Conservation (phyloP, 495 filamentous ascomycete species). For the Talaromyces borbonicus region DNA sequence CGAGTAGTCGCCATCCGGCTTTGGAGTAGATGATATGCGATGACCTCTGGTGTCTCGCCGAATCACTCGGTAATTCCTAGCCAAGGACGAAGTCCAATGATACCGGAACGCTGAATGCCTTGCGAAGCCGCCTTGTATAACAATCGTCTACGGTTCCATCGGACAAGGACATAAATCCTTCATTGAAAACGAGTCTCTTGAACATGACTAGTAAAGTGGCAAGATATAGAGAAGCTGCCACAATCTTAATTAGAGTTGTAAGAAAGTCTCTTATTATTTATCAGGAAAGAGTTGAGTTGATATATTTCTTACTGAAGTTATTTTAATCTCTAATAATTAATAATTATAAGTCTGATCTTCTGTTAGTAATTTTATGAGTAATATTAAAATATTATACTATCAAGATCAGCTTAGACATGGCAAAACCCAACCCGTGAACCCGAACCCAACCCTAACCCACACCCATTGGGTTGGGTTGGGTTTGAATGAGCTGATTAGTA, state of each 20-base stretch:
- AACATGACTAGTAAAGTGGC: slow-evolving; percentile 8
- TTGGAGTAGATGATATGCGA: too few relatives aligned
- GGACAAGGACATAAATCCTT: slow-evolving; percentile 4
- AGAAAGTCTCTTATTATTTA: slow-evolving; percentile 3
- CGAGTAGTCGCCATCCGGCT: too few relatives aligned
- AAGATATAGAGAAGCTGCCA: slow-evolving; percentile 8
- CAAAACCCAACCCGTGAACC: too few relatives aligned
- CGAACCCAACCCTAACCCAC: not conserved
- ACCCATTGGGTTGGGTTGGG: not conserved
- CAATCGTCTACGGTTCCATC: too few relatives aligned
- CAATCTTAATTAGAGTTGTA: slow-evolving; percentile 1
- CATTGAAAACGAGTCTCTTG: slow-evolving; percentile 1
- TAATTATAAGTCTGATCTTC: slow-evolving; percentile 3
- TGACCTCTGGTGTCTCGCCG: too few relatives aligned
- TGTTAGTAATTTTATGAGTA: slow-evolving; percentile 12
- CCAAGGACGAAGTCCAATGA: too few relatives aligned
- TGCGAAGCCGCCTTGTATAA: too few relatives aligned
- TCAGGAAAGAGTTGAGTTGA: not conserved
- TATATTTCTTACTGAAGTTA: slow-evolving; percentile 4
- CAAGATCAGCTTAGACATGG: slow-evolving; percentile 6
- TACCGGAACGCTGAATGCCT: too few relatives aligned
- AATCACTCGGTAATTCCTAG: too few relatives aligned
- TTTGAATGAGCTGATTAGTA: not conserved
- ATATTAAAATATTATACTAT: slow-evolving; percentile 11
- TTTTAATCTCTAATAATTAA: not conserved